phyloP scores from a whole-genome alignment of 2,329 filamentous ascomycete genomes.

The Talaromyces sp. region DNA sequence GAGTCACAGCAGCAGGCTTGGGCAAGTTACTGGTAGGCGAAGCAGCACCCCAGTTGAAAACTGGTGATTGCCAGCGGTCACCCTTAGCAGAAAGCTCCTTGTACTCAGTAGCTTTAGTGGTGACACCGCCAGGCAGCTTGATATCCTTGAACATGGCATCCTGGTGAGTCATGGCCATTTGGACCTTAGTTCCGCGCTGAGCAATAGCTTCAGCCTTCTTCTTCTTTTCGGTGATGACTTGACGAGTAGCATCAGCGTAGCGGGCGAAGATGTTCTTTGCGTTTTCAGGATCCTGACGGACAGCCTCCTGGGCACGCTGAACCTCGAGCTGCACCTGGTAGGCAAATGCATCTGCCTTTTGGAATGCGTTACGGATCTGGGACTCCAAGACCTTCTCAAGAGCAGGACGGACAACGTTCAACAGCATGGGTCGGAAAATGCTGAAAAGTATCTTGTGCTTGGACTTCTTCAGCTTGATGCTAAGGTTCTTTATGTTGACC shows the following conservation, averaged over 20 bases:
- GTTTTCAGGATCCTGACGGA: slow-evolving; percentile 67
- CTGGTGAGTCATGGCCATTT: slow-evolving; percentile 79
- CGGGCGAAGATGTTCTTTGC: slow-evolving; percentile 81
- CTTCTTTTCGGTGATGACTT: slow-evolving; percentile 71
- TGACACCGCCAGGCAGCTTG: slow-evolving; percentile 81
- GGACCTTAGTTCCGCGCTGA: slow-evolving; percentile 68
- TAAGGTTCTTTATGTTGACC: slow-evolving; percentile 75
- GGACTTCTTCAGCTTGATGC: slow-evolving; percentile 89
- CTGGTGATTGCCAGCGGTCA: slow-evolving; percentile 88
- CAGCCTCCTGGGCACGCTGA: slow-evolving; percentile 66
- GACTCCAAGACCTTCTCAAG: slow-evolving; percentile 87
- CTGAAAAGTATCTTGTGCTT: slow-evolving; percentile 89
- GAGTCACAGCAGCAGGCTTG: slow-evolving; percentile 50
- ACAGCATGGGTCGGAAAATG: slow-evolving; percentile 80
- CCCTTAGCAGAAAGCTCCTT: slow-evolving; percentile 83
- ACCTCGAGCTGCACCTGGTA: slow-evolving; percentile 82
- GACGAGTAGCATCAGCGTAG: slow-evolving; percentile 74
- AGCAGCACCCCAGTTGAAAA: slow-evolving; percentile 84
- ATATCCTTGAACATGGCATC: slow-evolving; percentile 92
- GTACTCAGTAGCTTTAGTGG: slow-evolving; percentile 91
- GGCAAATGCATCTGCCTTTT: slow-evolving; percentile 68
- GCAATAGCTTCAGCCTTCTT: slow-evolving; percentile 65
- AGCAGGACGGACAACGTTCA: slow-evolving; percentile 78
- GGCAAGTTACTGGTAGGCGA: slow-evolving; percentile 72
- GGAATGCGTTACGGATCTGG: slow-evolving; percentile 79